Conservation (phyloP, 345 rosid species). For the Raphanus raphanistrum region DNA sequence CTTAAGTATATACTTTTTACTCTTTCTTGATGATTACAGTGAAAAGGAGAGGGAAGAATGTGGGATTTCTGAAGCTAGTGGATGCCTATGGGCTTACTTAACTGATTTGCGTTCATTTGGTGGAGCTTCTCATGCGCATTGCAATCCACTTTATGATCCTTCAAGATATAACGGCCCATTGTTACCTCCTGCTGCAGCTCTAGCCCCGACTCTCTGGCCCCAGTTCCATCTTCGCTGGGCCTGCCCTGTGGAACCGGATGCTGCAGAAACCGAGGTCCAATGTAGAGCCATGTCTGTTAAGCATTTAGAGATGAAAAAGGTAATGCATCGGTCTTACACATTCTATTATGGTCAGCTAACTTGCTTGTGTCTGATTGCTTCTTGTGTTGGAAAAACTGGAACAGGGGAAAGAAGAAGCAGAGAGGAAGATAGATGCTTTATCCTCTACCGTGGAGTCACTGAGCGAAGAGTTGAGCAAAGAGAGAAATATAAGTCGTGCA, state of each 20-base stretch:
- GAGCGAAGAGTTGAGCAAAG: slow-evolving; percentile 56
- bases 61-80: slow-evolving; percentile 66
- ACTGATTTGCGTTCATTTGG: slow-evolving; percentile 63
- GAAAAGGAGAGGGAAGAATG: slow-evolving; percentile 85
- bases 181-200: slow-evolving; percentile 94
- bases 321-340: slow-evolving; percentile 30
- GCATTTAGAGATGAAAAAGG: slow-evolving; percentile 74
- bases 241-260: slow-evolving; percentile 77
- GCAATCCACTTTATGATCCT: slow-evolving; percentile 77
- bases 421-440: slow-evolving; percentile 60
- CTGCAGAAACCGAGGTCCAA: slow-evolving; percentile 69
- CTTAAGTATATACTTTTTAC: background rate
- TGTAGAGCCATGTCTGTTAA: slow-evolving; percentile 64
- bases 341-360: background rate
- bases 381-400: slow-evolving; percentile 8
- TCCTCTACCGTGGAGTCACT: slow-evolving; percentile 51
- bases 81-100: slow-evolving; percentile 90
- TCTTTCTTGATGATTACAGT: slow-evolving; percentile 47
- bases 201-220: slow-evolving; percentile 97
- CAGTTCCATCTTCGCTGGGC: slow-evolving; percentile 99
- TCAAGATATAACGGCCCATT: slow-evolving; percentile 55
- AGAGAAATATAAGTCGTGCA: slow-evolving; percentile 61
- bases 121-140: slow-evolving; percentile 70
- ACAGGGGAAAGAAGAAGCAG: slow-evolving; percentile 82
- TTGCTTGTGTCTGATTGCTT: slow-evolving; percentile 6